Conservation (phyloP, 2,329 filamentous ascomycete genomes). For the Colletotrichum chlorophyti region DNA sequence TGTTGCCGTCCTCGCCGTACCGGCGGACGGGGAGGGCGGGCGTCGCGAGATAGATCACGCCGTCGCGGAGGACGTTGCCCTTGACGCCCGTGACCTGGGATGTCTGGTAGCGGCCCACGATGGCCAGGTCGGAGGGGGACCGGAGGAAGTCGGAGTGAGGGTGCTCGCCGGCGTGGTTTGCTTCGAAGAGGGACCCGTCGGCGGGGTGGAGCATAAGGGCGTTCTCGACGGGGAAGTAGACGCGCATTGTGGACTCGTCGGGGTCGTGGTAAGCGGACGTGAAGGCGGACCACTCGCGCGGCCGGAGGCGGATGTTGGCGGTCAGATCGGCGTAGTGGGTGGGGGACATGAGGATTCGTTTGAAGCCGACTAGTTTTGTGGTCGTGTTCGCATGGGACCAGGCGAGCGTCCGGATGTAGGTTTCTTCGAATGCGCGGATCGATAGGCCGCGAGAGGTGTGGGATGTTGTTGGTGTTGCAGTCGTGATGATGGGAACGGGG, state of each 20-base stretch:
- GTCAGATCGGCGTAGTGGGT: conserved; percentile 17
- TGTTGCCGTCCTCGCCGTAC: conserved; percentile 13
- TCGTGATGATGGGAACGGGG: not conserved
- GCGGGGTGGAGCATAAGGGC: conserved; percentile 22
- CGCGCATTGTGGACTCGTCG: conserved; percentile 11
- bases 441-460: conserved; percentile 1
- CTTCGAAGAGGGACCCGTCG: conserved; percentile 23
- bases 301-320: not conserved
- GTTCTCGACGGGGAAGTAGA: conserved; percentile 29
- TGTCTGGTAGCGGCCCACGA: conserved; percentile 26
- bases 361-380: conserved; percentile 28
- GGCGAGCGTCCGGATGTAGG: conserved; percentile 21
- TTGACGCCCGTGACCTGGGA: conserved; percentile 19
- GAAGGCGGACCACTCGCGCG: conserved; percentile 5
- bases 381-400: conserved; percentile 25
- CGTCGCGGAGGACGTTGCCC: conserved; percentile 20
- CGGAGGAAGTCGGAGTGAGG: conserved; percentile 12
- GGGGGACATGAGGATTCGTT: conserved; percentile 21
- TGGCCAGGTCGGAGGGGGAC: conserved; percentile 21
- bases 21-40: conserved; percentile 1
- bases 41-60: conserved; percentile 27
- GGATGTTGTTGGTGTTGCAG: not conserved
- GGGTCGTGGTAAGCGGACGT: conserved; percentile 18
- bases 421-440: conserved; percentile 17
- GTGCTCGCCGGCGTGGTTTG: conserved; percentile 20